A percentile compares a stretch with the other conserved stretches of the same genome.
Conservation (phyloP, 192 early-diverging fungal species). For the Physocladia obscura region DNA sequence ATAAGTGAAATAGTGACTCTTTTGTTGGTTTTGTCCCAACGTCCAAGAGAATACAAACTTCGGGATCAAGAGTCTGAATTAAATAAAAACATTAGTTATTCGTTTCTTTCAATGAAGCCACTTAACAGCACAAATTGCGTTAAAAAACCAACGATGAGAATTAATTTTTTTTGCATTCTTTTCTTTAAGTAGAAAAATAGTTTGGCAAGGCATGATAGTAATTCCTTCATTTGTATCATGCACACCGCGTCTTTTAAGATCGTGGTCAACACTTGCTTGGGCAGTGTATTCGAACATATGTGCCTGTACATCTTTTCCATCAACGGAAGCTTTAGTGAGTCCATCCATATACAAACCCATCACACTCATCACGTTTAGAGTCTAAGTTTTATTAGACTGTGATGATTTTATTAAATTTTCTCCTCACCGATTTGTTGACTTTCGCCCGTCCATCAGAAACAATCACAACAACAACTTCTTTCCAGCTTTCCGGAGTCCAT, state of each 20-base stretch:
- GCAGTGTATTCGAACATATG: constrained; percentile 90
- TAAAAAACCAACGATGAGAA: constrained; percentile 77
- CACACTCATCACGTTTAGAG: constrained; percentile 65
- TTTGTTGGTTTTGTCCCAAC: constrained; percentile 73
- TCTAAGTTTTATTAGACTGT: too few species aligned
- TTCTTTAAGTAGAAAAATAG: constrained; percentile 87
- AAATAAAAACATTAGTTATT: neutral
- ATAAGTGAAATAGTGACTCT: constrained; percentile 54
- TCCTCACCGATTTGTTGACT: constrained; percentile 64
- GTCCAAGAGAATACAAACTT: constrained; percentile 71
- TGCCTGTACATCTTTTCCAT: constrained; percentile 60
- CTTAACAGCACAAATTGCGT: constrained; percentile 58
- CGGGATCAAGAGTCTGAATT: constrained; percentile 51
- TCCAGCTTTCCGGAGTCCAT: constrained; percentile 69
- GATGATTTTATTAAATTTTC: too few species aligned
- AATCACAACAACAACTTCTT: constrained; percentile 50
- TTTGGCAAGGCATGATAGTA: constrained; percentile 53
- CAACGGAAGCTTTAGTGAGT: constrained; percentile 50
- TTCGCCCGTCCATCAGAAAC: constrained; percentile 76
- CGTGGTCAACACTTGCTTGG: constrained; percentile 65
- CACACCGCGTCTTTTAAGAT: constrained; percentile 57
- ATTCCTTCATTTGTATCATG: constrained; percentile 24
- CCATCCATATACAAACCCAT: constrained; percentile 77
- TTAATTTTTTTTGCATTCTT: constrained; percentile 92
- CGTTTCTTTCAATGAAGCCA: neutral